These are phyloP conservation scores for Erigeron philadelphicus DNA, from an alignment of 140 eudicot genomes.

Conservation along the genomic window DNA sequence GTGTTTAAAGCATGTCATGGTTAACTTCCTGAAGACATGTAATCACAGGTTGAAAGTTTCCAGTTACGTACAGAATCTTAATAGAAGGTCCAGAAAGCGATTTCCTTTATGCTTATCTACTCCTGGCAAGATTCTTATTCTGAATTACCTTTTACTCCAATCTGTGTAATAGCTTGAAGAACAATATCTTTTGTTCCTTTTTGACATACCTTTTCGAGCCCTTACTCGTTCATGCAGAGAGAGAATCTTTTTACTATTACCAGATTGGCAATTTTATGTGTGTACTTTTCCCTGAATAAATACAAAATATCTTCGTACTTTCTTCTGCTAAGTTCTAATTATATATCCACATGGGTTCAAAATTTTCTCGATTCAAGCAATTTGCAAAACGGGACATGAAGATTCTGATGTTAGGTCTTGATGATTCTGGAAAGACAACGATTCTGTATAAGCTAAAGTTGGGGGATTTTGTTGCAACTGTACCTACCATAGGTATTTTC, in stretches of 20 bases:
- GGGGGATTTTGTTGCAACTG: conserved; percentile 50
- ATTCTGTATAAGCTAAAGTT: conserved; percentile 52
- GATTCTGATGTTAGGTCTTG: conserved; percentile 62
- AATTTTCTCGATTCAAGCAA: conserved; percentile 41
- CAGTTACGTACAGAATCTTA: conserved; percentile 20
- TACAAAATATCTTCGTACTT: not conserved
- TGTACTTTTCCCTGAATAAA: not conserved
- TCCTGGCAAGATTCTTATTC: conserved; percentile 28
- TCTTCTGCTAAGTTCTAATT: not conserved
- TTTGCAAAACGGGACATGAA: conserved; percentile 46
- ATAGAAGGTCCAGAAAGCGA: conserved; percentile 19
- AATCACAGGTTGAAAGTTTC: conserved; percentile 2
- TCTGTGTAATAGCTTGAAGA: conserved; percentile 19
- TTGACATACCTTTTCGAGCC: conserved; percentile 4
- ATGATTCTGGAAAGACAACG: conserved; percentile 61
- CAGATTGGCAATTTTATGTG: not conserved
- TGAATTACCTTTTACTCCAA: conserved; percentile 15
- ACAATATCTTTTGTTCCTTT: conserved; percentile 20
- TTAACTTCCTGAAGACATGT: conserved; percentile 5
- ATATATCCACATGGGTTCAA: conserved; percentile 28
- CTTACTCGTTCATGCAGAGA: conserved; percentile 15
- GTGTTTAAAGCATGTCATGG: conserved; percentile 16
- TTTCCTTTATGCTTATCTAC: conserved; percentile 24
- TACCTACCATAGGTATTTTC: conserved; percentile 53
- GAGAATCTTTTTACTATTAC: conserved; percentile 12